Base-by-base conservation (phyloP, 345 rosid species). In the Eucalyptus albens region DNA sequence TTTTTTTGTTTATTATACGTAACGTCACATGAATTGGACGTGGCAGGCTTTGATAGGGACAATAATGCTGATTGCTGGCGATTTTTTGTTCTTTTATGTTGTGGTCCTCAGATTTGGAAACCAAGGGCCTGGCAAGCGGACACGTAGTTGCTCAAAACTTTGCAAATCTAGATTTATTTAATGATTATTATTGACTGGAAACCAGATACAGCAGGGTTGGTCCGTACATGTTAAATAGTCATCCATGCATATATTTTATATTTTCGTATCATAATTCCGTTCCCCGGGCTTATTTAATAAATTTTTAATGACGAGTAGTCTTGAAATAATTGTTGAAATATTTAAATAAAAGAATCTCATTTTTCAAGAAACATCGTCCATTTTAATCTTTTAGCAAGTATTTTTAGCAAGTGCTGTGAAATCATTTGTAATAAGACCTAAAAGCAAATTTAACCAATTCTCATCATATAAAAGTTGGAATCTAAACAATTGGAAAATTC, bases 381-480 rank as follows among this genome's bases (percentile, higher is more conserved):
- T 37, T 33, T 33, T 17, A 9, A 11, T 33, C 6, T 17, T 67
- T 15, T 67, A 31, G 0, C 33, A 67, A 67, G 72, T 62, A 29
- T 3, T 33, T 26, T 19, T 72, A 37, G 11, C 8, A 33, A 29
- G 77, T n/a, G 37, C 8, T 0, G 3, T 0, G 0, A 65, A 19
- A 69, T 6, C 22, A 33, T 21, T 33, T 21, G 3, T 9, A 31
- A 9, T 21, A 77, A 37, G 15, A 77, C 47, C 27, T 21, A 10
- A 37, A 37, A 77, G 83, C 1, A 77, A 77, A 21, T 77, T 37
- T 21, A 77, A 77, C 47, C 47, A 37, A 12, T 40, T 37, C 82
- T 33, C 42, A 16, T 37, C 42, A 17, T 3, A 77, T 37, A 77
- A 77, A 37, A 37, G 15, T 3, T 11, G 47, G 27, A 40, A 77